Conservation (phyloP, 129 eudicot genomes). For the Helianthus annuus region HanXRQr2.0-SUNRISE NC_035448.2:129638921-129639420, state of each 20-base stretch:
- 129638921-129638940: constrained; percentile 77
- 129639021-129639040: constrained; percentile 71
- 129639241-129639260: neutral
- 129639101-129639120: constrained; percentile 83
- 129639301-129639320: neutral
- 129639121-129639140: constrained; percentile 81
- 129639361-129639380: too few species aligned
- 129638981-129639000: neutral
- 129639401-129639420: too few species aligned
- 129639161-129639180: constrained; percentile 46
- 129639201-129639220: constrained; percentile 9
- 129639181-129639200: constrained; percentile 2
- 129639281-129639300: neutral
- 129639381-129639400: too few species aligned
- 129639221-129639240: neutral
- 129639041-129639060: constrained; percentile 74
- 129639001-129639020: constrained; percentile 1
- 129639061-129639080: constrained; percentile 82
- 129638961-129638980: neutral
- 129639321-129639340: too few species aligned
- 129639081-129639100: constrained; percentile 95
- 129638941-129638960: constrained; percentile 42
- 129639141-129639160: constrained; percentile 76
- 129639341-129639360: too few species aligned
- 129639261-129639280: neutral